Evolutionary conservation across 2,329 filamentous ascomycete genomes (phyloP).

Genomic region (Fusarium pseudoanthophilum): DNA sequence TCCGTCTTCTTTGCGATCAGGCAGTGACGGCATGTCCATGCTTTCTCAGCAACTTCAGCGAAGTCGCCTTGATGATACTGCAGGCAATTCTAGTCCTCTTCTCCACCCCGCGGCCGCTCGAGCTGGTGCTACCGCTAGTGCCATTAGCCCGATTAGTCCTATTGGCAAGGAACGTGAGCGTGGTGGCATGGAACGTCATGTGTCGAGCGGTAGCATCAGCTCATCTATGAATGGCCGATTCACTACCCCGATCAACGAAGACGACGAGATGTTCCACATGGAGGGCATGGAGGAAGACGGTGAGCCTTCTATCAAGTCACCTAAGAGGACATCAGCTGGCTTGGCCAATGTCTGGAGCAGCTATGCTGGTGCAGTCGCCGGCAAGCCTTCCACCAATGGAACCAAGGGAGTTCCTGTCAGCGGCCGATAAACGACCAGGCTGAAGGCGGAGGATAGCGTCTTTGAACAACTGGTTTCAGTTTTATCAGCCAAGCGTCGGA

Average conservation of each 20-base stretch:
- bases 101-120: conserved; percentile 61
- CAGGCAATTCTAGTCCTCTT: conserved; percentile 57
- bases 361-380: conserved; percentile 53
- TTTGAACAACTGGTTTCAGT: conserved; percentile 23
- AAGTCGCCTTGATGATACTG: conserved; percentile 63
- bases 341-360: conserved; percentile 54
- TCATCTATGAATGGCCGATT: conserved; percentile 66
- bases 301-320: conserved; percentile 59
- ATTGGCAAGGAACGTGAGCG: conserved; percentile 54
- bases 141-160: conserved; percentile 52
- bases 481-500: conserved; percentile 24
- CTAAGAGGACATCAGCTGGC: conserved; percentile 62
- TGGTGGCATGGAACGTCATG: conserved; percentile 62
- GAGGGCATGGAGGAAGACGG: conserved; percentile 71
- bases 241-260: conserved; percentile 73
- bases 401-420: conserved; percentile 47
- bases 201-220: conserved; percentile 68
- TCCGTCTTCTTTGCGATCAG: conserved; percentile 53
- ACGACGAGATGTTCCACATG: conserved; percentile 72
- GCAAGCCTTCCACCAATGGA: conserved; percentile 44
- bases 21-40: conserved; percentile 65
- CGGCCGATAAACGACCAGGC: conserved; percentile 44
- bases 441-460: conserved; percentile 13
- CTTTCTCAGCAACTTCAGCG: conserved; percentile 72
- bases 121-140: conserved; percentile 51